phyloP scores from a whole-genome alignment of 2,329 filamentous ascomycete species.

The Talaromyces sp. region DNA sequence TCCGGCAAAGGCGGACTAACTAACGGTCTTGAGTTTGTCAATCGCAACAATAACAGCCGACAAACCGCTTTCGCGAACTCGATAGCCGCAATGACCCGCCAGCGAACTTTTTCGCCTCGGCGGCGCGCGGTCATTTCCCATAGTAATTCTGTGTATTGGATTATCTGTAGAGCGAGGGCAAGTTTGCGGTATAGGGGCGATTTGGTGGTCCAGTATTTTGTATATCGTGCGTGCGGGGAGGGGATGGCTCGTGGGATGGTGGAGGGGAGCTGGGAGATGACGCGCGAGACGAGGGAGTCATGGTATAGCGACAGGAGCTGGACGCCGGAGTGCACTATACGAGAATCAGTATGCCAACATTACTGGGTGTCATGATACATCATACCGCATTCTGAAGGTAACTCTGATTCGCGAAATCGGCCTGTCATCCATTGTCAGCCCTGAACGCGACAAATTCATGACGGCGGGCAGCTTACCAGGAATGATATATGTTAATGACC shows the following conservation, averaged over 20 bases:
- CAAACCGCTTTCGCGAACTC: constrained; percentile 86
- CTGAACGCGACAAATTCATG: too few species aligned
- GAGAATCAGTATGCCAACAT: background rate
- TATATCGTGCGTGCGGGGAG: constrained; percentile 61
- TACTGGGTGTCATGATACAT: background rate
- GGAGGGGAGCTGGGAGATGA: constrained; percentile 55
- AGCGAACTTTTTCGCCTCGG: constrained; percentile 71
- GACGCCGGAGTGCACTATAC: constrained; percentile 72
- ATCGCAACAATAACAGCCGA: constrained; percentile 70
- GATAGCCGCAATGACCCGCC: constrained; percentile 80
- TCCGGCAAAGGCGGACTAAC: constrained; percentile 82
- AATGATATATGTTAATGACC: constrained; percentile 93
- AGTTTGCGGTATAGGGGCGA: constrained; percentile 73
- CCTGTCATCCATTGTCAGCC: constrained; percentile 26
- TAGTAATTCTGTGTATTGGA: constrained; percentile 92
- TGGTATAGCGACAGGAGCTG: constrained; percentile 91
- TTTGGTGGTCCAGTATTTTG: constrained; percentile 59
- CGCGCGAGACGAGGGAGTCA: constrained; percentile 74
- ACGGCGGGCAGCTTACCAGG: constrained; percentile 53
- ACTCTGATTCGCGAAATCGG: constrained; percentile 69
- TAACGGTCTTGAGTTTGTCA: constrained; percentile 78
- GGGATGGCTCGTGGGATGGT: constrained; percentile 50
- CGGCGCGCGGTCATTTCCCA: constrained; percentile 96
- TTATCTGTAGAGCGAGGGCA: constrained; percentile 78
- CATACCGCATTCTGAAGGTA: constrained; percentile 81